Evolutionary conservation across 2,329 filamentous ascomycete genomes (phyloP), one percentile per base, ranked within the genome.

Genomic region (Acrocalymma vagum): DNA sequence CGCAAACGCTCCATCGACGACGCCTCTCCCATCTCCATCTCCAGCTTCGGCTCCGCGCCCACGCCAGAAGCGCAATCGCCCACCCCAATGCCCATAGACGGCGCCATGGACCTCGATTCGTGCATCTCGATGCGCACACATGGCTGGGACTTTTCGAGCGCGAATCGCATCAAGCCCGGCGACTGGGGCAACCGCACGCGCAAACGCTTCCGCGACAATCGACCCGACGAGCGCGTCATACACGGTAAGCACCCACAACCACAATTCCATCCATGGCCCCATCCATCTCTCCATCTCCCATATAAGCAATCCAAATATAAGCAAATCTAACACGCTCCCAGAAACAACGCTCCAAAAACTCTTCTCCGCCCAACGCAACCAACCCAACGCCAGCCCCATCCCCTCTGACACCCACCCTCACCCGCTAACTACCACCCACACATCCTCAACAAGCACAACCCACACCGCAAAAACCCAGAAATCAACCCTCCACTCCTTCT

Each of bases 191-290:
- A 75, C 46, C 77, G 82, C 13, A 85, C 82, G 40, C 72, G 78
- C 44, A 85, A 85, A 64, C 69, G 82, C 22, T 75, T 79, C 50
- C 73, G 81, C 43, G 77, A 84, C 60, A 77, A 79, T 55, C 72
- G 82, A 29, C 82, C 82, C 0, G 75, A 81, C 38, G 80, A 83
- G 38, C 68, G 75, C 38, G 63, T 72, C 11, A 74, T 85, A 40
- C 78, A 82, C 59, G 75, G 81, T 83, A 67, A 18, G 51, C 17
- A 25, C n/a, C n/a, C n/a, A n/a, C n/a, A n/a, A n/a, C n/a, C n/a
- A n/a, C n/a, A n/a, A n/a, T n/a, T n/a, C n/a, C n/a, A n/a, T n/a
- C n/a, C n/a, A n/a, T n/a, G n/a, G n/a, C n/a, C n/a, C n/a, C n/a
- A n/a, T n/a, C n/a, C n/a, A n/a, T n/a, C 27, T 14, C 15, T 4